Conservation (phyloP, 2,329 filamentous ascomycete genomes). For the Xylariaceae sp. region DNA sequence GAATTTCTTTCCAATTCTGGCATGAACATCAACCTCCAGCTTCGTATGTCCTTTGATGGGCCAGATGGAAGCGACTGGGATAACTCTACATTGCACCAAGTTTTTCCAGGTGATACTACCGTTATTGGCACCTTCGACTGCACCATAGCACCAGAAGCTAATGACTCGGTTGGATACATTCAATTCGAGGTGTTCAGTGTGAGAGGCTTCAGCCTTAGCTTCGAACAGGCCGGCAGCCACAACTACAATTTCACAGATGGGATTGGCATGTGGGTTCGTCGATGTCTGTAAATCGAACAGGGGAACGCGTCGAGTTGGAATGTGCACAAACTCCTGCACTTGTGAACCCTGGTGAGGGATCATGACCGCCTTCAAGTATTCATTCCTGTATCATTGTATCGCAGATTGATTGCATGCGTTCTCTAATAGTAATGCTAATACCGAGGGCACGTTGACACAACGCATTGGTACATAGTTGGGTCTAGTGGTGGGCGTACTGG, state of each 20-base stretch:
- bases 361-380: too few species aligned
- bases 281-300: slow-evolving; percentile 16
- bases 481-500: too few species aligned
- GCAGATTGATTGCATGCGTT: too few species aligned
- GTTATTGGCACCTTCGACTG: slow-evolving; percentile 32
- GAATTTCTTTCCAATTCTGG: slow-evolving; percentile 28
- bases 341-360: too few species aligned
- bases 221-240: slow-evolving; percentile 29
- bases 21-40: slow-evolving; percentile 26
- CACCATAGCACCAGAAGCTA: slow-evolving; percentile 6
- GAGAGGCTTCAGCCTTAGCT: slow-evolving; percentile 28
- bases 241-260: slow-evolving; percentile 28
- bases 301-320: too few species aligned
- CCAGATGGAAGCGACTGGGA: slow-evolving; percentile 20
- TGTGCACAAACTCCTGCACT: too few species aligned
- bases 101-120: slow-evolving; percentile 27
- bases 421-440: too few species aligned
- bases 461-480: too few species aligned
- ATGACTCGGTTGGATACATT: slow-evolving; percentile 20
- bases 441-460: too few species aligned
- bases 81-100: slow-evolving; percentile 26
- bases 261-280: slow-evolving; percentile 31
- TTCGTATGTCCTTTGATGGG: slow-evolving; percentile 9
- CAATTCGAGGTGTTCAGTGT: slow-evolving; percentile 30
- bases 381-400: too few species aligned